Base-by-base conservation (phyloP, 2,329 filamentous ascomycete genomes). In the Lomentospora prolificans region DNA sequence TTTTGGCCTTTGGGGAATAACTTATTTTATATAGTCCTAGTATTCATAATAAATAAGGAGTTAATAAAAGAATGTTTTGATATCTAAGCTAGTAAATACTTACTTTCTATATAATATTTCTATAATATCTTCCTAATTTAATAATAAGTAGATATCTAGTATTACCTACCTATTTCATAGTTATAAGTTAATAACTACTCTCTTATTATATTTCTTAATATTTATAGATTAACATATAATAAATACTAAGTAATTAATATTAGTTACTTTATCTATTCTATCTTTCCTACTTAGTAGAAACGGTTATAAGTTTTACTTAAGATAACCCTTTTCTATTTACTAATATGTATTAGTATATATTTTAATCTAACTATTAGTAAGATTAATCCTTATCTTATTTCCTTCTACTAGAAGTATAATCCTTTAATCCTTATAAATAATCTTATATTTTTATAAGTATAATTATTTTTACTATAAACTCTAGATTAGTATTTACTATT, bases 121-220 rank as follows among this genome's bases (percentile, higher is more conserved):
- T 19, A 46, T 46, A 19, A 46, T 17, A 19, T 46, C 19, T 19
- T 6, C 4, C 10, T 46, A 46, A 10, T 46, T 24, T 46, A 46
- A 17, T 46, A 46, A 24, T 24, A 46, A 9, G 10, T 46, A 46
- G 17, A 46, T 46, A 46, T 46, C n/a, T 46, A 46, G n/a, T 2
- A 46, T 19, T 19, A 46, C 8, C 14, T 46, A 19, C 10, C 22
- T 46, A 19, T n/a, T n/a, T n/a, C 52, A 27, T 53, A 30, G 25
- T 44, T 41, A 55, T 44, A 46, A 31, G 46, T 24, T 57, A 53
- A 48, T 48, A 46, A 46, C 39, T 24, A 24, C 9, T 46, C 10
- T 46, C 10, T 24, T 24, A 19, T 46, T 46, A 10, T 24, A 19
- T 19, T 46, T 19, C 10, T n/a, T n/a, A n/a, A n/a, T 46, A 46